Evolutionary conservation across 495 filamentous ascomycete genomes (phyloP).

Genomic region (Physcia stellaris): DNA sequence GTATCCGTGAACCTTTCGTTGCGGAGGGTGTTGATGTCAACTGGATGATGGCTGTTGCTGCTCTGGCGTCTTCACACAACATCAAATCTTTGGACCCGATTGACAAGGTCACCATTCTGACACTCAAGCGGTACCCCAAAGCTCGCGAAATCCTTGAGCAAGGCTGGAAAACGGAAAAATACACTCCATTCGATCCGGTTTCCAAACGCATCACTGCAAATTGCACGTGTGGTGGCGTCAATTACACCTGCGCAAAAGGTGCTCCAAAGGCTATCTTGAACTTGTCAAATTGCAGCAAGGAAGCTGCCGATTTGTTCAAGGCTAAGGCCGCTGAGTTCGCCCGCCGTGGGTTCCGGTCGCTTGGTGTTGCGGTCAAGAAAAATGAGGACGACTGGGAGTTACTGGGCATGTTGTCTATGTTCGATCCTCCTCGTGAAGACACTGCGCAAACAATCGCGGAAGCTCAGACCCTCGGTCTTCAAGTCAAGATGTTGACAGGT

Average conservation of each 20-base stretch:
- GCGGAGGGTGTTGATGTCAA: conserved; percentile 63
- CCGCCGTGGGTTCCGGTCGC: conserved; percentile 68
- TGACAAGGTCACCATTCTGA: conserved; percentile 64
- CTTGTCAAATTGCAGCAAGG: conserved; percentile 48
- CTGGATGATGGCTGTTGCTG: conserved; percentile 70
- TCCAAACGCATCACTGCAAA: conserved; percentile 64
- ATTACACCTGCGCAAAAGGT: conserved; percentile 58
- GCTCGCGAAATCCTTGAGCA: conserved; percentile 53
- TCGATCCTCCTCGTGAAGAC: conserved; percentile 65
- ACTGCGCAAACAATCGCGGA: conserved; percentile 67
- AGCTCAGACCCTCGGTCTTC: conserved; percentile 61
- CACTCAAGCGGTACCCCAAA: conserved; percentile 61
- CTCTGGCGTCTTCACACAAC: conserved; percentile 63
- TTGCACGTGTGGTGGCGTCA: conserved; percentile 51
- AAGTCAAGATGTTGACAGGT: conserved; percentile 71
- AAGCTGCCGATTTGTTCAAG: conserved; percentile 51
- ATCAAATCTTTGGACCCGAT: conserved; percentile 65
- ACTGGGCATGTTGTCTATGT: conserved; percentile 66
- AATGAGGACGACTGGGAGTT: conserved; percentile 54
- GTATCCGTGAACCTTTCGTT: conserved; percentile 62
- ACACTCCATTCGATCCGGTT: conserved; percentile 66
- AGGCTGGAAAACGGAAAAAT: conserved; percentile 63
- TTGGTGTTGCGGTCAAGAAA: conserved; percentile 61
- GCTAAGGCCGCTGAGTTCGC: conserved; percentile 61
- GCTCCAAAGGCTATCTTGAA: conserved; percentile 61